Evolutionary conservation across 1,284 basidiomycete species (phyloP), one percentile per base, ranked within the genome.

Genomic region (Trichosporon sp.): DNA sequence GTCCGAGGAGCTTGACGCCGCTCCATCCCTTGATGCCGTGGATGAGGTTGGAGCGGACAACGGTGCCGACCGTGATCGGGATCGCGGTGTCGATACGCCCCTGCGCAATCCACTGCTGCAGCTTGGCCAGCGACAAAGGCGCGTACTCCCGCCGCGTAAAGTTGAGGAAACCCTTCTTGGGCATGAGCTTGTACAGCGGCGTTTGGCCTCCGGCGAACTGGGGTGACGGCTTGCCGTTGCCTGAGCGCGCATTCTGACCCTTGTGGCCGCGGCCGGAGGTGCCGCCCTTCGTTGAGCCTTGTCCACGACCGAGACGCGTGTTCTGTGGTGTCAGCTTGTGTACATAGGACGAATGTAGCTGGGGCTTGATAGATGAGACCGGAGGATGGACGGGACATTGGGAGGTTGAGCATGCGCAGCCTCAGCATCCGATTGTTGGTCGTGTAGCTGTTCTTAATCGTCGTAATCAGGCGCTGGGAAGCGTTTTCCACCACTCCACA

Each of bases 181-280:
- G 95, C 76, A 95, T 91, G 56, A 89, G 83, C 70, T 93, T 88
- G n/a, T 88, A 89, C 63, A 99, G 86, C 7, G 95, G 91, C 23
- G 94, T 97, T 80, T 98, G 95, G 70, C 95, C 95, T 75, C 95
- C 95, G 79, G 96, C 95, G 71, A 98, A 99, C 6, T 89, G 88
- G 31, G 87, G 84, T 69, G 85, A 87, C 27, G 92, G 87, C 73
- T 87, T 91, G n/a, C 93, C 91, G 71, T 91, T 89, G 5, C 95
- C 95, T 21, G 91, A 87, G 63, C 95, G 87, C 49, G 95, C 89
- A 66, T 95, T 95, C 79, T 96, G 94, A 73, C 95, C 95, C 76
- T 99, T 99, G 80, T 92, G 87, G 82, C 95, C 95, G 62, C 92
- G 86, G 67, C 93, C 93, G 4, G 94, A 88, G 0, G 94, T 97